Conservation (phyloP, 176 grass and related monocot species). For the Oryza rufipogon region DNA sequence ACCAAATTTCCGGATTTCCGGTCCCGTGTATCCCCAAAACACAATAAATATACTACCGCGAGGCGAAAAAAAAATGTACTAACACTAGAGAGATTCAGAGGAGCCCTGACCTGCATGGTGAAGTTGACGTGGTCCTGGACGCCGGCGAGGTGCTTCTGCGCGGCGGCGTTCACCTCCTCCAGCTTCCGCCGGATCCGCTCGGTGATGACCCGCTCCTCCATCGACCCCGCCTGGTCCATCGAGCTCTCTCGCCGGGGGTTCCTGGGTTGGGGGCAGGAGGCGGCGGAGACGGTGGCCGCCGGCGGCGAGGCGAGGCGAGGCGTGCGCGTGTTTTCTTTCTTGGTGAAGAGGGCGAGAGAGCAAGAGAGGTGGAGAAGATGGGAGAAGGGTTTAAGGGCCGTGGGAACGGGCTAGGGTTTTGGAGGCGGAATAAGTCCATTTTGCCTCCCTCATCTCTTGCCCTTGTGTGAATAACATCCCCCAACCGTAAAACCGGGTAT, state of each 20-base stretch:
- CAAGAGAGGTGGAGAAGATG: not conserved
- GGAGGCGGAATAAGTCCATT: not conserved
- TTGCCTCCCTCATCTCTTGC: too few relatives aligned
- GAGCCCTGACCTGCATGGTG: slow-evolving; percentile 68
- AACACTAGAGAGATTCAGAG: not conserved
- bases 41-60: too few relatives aligned
- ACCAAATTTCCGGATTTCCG: too few relatives aligned
- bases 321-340: not conserved
- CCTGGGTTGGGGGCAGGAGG: not conserved
- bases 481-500: too few relatives aligned
- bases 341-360: not conserved
- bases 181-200: slow-evolving; percentile 78
- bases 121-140: slow-evolving; percentile 98
- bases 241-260: not conserved
- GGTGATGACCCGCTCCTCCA: slow-evolving; percentile 69
- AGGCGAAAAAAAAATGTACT: too few relatives aligned
- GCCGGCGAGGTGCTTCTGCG: slow-evolving; percentile 66
- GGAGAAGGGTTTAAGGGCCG: slow-evolving; percentile 25
- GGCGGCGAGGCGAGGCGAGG: too few relatives aligned
- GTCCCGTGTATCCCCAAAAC: too few relatives aligned
- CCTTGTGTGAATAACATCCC: too few relatives aligned
- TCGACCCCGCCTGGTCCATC: slow-evolving; percentile 60
- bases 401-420: slow-evolving; percentile 39
- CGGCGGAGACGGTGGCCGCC: not conserved
- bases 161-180: slow-evolving; percentile 77